Evolutionary conservation across 306 rosid species (phyloP), one percentile per base, ranked within the genome.

Genomic region (Cicer yamashitae): DNA sequence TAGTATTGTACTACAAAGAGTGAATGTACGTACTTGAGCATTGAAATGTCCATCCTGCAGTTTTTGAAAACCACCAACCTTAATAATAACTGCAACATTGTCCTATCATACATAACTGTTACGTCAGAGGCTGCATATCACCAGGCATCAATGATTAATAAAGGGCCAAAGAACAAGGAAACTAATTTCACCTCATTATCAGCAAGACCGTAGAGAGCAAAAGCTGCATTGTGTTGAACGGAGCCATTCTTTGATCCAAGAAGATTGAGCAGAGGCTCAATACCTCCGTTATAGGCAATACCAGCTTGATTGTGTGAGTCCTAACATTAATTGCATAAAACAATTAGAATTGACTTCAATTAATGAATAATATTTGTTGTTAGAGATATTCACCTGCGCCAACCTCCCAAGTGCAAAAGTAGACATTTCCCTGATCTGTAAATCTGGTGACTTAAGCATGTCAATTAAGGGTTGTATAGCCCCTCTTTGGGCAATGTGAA

Each of bases 341-440:
- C 51, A 30, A 53, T 54, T 59, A 78, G 59, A 45, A 39, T 50
- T 39, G n/a, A 13, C 15, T 47, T 74, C 25, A 51, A 37, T 40
- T 39, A 70, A 41, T 1, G 7, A 41, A 57, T 40, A 67, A 20
- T 50, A 3, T 25, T 20, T 3, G 53, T 72, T 58, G 73, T 11
- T 15, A 61, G 73, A 12, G 67, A 43, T 68, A 64, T 47, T 81
- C 65, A 92, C 99, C 99, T 92, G 98, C 20, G 99, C 99, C 85
- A 96, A 79, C 78, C 97, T 88, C 80, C 99, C 98, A 82, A 96
- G 84, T 7, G 99, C 98, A 92, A 92, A 96, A 78, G 97, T 87
- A 30, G 99, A 84, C 99, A 96, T 96, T 76, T 96, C 98, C 79
- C 77, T 84, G 52, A 92, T 85, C 60, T 90, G 90, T 37, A 82